Evolutionary conservation across 805 yeast species (phyloP).

Genomic region (Candida taoyuanica): DNA sequence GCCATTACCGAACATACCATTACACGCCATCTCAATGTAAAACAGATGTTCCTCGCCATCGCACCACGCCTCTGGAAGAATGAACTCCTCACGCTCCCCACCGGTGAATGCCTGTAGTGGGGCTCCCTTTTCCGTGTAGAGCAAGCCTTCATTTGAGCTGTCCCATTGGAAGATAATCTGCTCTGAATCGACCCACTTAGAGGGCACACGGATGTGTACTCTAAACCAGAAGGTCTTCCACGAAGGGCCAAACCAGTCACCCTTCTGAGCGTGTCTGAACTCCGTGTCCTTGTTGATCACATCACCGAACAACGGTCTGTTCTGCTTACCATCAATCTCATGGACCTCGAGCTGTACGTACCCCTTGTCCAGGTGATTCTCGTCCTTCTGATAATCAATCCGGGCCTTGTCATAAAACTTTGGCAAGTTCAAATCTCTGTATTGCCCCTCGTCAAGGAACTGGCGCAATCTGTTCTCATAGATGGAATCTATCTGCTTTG

Average conservation of each 20-base stretch:
- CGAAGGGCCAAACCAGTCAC: slow-evolving; percentile 84
- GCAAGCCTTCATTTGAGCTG: slow-evolving; percentile 78
- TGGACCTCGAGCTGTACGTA: slow-evolving; percentile 59
- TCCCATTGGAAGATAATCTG: slow-evolving; percentile 77
- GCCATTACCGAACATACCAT: slow-evolving; percentile 88
- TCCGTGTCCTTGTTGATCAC: slow-evolving; percentile 27
- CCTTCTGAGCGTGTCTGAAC: slow-evolving; percentile 57
- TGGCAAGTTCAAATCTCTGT: slow-evolving; percentile 67
- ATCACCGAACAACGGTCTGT: slow-evolving; percentile 42
- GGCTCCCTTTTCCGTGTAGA: slow-evolving; percentile 60
- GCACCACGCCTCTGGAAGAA: slow-evolving; percentile 53
- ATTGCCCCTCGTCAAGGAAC: slow-evolving; percentile 78
- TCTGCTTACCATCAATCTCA: slow-evolving; percentile 57
- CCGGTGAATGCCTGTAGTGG: slow-evolving; percentile 85
- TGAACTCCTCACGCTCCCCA: slow-evolving; percentile 72
- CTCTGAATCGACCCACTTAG: slow-evolving; percentile 37
- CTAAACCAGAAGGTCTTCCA: slow-evolving; percentile 98
- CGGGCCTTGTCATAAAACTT: slow-evolving; percentile 68
- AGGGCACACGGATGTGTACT: slow-evolving; percentile 60
- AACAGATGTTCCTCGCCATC: slow-evolving; percentile 54
- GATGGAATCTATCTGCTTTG: slow-evolving; percentile 71
- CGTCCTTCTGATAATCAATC: slow-evolving; percentile 36
- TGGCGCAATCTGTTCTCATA: slow-evolving; percentile 72
- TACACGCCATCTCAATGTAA: slow-evolving; percentile 87
- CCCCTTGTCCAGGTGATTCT: slow-evolving; percentile 31